Percentiles rank a stretch among this genome's conserved stretches.
Conservation (phyloP, 495 filamentous ascomycete genomes). For the Aspergillus olivimuriae region DNA sequence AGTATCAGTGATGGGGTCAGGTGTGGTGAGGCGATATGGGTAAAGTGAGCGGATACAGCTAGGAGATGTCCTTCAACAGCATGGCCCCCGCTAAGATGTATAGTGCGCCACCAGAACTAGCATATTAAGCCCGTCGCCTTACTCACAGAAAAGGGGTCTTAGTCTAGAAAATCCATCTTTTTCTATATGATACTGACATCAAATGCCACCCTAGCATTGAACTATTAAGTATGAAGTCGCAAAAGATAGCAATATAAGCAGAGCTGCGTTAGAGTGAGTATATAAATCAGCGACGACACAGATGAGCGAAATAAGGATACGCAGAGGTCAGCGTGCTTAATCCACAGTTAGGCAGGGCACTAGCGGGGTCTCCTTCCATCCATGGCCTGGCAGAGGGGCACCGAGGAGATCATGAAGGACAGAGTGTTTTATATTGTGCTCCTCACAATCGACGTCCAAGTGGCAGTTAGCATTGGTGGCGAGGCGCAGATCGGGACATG, state of each 20-base stretch:
- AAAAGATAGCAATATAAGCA: background rate
- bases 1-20: background rate
- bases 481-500: background rate
- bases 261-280: background rate
- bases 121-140: background rate
- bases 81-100: background rate
- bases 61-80: background rate
- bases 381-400: background rate
- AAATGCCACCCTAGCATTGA: too few species aligned
- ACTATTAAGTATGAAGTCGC: background rate
- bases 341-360: background rate
- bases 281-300: background rate
- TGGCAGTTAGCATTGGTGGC: background rate
- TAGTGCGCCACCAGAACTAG: background rate
- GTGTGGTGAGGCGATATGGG: too few species aligned
- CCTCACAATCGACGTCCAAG: background rate
- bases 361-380: background rate
- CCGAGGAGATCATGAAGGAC: background rate
- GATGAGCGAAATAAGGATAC: background rate
- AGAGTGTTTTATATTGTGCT: background rate
- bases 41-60: background rate
- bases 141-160: background rate
- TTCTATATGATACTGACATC: background rate
- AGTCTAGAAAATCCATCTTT: background rate
- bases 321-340: background rate